Evolutionary conservation across 1,284 basidiomycete species (phyloP), one percentile per base, ranked within the genome.

Genomic region (Trametes polyzona): DNA sequence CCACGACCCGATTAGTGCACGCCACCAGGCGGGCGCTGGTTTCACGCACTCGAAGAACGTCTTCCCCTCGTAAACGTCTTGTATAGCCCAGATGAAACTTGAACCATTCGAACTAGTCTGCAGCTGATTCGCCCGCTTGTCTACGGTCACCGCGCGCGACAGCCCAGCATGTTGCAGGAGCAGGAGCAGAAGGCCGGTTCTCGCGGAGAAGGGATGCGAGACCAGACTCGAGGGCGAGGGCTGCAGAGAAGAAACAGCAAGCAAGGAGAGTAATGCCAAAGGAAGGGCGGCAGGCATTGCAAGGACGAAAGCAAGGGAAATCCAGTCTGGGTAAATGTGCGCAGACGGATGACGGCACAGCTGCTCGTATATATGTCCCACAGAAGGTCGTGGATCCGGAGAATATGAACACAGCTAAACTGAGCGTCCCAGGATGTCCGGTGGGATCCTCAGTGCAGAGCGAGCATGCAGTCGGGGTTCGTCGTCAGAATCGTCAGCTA

Each of bases 41-140:
- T 17, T 33, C 9, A 71, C 74, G 52, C 55, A 75, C 74, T 75
- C 67, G 46, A 75, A 75, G 63, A 76, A 76, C 17, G 69, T 70
- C 14, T 67, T 39, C 27, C 69, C 64, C 48, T 64, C 63, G 51
- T 72, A 76, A 9, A 67, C 71, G 55, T 76, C 74, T 56, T 74
- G 54, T 16, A 75, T 66, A n/a, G 72, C 65, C 74, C 74, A 76
- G n/a, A 76, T 56, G 52, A 68, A 70, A 19, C 52, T 68, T 16
- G 67, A 52, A 3, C 67, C 67, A 40, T 74, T 69, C 7, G 65
- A 29, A 8, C 62, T 67, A 10, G 59, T 66, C 51, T 73, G 68
- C 19, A 68, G 51, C 21, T 58, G 64, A 29, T 37, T 66, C 12
- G 61, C 35, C 40, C 67, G 65, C 44, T 55, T 62, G 37, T 64